These are phyloP conservation scores for Podila clonocystis DNA, from an alignment of 192 early-diverging fungal genomes.

Conservation along the genomic window DNA sequence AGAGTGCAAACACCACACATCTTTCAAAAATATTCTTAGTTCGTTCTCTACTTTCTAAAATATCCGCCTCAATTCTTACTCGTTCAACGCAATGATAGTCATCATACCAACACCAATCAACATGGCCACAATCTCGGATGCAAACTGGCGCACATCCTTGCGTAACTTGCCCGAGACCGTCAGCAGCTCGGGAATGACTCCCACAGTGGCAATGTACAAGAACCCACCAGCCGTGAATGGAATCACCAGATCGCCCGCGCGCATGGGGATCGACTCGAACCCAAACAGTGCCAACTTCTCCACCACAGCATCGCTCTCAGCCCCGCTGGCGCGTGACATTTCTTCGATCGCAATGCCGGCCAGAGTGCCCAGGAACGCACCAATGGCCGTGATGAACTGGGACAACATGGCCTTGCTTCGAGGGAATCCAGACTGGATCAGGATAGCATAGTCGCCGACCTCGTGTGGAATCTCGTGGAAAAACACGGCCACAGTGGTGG, in stretches of 20 bases:
- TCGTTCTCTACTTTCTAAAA: background rate
- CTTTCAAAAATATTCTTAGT: background rate
- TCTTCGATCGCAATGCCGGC: slow-evolving; percentile 83
- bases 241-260: slow-evolving; percentile 82
- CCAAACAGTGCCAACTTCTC: slow-evolving; percentile 41
- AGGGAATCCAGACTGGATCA: slow-evolving; percentile 84
- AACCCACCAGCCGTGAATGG: slow-evolving; percentile 91
- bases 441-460: slow-evolving; percentile 89
- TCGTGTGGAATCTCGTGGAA: slow-evolving; percentile 94
- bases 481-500: slow-evolving; percentile 86
- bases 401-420: slow-evolving; percentile 77
- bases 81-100: slow-evolving; percentile 79
- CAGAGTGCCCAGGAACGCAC: slow-evolving; percentile 82
- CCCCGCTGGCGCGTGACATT: slow-evolving; percentile 21
- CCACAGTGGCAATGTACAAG: slow-evolving; percentile 87
- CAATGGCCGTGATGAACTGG: slow-evolving; percentile 84
- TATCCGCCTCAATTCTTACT: slow-evolving; percentile 27
- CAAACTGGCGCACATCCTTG: slow-evolving; percentile 61
- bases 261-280: slow-evolving; percentile 66
- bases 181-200: slow-evolving; percentile 85
- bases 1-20: too few relatives aligned
- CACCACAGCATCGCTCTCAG: background rate
- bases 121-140: slow-evolving; percentile 75
- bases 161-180: slow-evolving; percentile 66
- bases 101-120: slow-evolving; percentile 80